Conservation (phyloP, 345 rosid species). For the Psidium friedrichsthalianum region DNA sequence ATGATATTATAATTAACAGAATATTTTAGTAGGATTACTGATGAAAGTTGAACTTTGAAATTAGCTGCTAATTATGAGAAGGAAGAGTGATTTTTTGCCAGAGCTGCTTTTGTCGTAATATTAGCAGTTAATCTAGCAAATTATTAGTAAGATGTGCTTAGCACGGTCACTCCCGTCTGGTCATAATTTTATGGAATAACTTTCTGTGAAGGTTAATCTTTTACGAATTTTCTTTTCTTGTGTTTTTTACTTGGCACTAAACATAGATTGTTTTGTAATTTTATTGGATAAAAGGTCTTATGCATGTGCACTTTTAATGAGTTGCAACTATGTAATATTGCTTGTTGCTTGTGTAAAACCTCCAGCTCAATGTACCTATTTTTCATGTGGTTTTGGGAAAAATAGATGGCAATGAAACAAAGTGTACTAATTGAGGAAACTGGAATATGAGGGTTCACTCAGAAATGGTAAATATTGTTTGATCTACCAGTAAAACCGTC, state of each 20-base stretch:
- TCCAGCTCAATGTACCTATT: neutral
- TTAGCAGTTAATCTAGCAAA: neutral
- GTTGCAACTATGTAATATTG: neutral
- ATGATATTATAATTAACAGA: neutral
- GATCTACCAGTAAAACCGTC: neutral
- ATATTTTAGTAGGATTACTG: neutral
- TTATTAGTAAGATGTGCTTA: neutral
- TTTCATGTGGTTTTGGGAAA: neutral
- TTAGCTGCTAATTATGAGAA: neutral
- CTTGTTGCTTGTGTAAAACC: neutral
- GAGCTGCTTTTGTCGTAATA: neutral
- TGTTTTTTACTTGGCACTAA: neutral
- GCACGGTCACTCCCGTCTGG: neutral
- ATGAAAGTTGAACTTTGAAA: neutral
- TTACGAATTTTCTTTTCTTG: neutral
- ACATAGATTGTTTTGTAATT: neutral
- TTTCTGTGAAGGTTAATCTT: neutral
- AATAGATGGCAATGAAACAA: neutral
- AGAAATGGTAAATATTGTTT: neutral
- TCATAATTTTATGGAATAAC: neutral
- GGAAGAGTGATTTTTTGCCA: neutral
- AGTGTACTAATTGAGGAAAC: neutral
- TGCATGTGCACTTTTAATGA: neutral
- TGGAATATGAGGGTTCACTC: neutral
- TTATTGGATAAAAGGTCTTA: neutral